Evolutionary conservation across 2,329 filamentous ascomycete species (phyloP).

Genomic region (Colletotrichum truncatum): DNA sequence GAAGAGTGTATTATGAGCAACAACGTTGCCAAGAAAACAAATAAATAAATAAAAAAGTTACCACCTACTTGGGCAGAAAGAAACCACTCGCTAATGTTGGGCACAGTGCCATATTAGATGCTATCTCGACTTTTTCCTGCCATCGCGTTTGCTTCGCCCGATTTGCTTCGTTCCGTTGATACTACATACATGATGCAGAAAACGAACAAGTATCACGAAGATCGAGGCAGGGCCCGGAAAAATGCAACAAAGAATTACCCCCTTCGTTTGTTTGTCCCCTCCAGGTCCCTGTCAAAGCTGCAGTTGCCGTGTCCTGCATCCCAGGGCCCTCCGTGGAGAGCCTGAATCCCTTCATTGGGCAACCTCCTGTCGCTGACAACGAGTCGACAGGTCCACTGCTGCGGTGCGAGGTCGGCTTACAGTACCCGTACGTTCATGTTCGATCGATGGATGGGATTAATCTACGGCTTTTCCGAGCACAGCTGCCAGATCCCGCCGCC

Average conservation of each 20-base stretch:
- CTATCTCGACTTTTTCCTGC: neutral
- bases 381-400: neutral
- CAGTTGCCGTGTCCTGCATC: neutral
- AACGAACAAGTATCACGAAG: neutral
- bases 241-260: too few relatives aligned
- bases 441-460: neutral
- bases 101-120: neutral
- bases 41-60: too few relatives aligned
- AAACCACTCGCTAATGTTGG: too few relatives aligned
- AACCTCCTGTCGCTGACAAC: neutral
- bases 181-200: neutral
- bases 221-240: neutral
- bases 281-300: neutral
- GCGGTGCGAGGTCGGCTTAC: neutral
- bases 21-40: too few relatives aligned
- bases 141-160: neutral
- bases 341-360: neutral
- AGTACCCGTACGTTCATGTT: neutral
- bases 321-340: neutral
- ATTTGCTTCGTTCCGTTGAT: neutral
- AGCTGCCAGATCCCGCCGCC: constrained; percentile 7
- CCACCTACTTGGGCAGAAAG: too few relatives aligned
- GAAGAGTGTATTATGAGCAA: too few relatives aligned
- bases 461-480: neutral
- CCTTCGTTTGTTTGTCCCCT: too few relatives aligned